phyloP scores from a whole-genome alignment of 2,329 filamentous ascomycete genomes.

The Fusarium tuaranense region DNA sequence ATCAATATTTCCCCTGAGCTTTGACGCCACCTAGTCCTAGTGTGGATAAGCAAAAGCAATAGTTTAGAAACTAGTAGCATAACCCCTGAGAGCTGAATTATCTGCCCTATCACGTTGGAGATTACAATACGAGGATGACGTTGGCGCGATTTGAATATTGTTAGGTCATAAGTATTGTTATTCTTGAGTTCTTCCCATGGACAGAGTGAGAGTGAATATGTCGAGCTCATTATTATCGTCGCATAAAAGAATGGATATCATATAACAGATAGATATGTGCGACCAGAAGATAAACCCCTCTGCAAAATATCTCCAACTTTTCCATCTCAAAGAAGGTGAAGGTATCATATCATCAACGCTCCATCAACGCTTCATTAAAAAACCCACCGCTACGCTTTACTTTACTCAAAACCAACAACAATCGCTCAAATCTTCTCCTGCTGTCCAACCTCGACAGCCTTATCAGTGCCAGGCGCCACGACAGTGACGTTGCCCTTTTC shows the following conservation, averaged over 20 bases:
- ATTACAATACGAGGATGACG: not conserved
- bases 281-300: not conserved
- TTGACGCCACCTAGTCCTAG: not conserved
- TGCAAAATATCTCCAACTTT: not conserved
- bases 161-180: not conserved
- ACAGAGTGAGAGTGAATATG: not conserved
- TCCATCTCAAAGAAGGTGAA: not conserved
- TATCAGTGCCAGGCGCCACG: conserved; percentile 11
- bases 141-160: not conserved
- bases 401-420: not conserved
- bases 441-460: not conserved
- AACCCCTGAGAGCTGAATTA: not conserved
- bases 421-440: not conserved
- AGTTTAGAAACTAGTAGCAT: not conserved
- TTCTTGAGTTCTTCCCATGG: not conserved
- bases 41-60: not conserved
- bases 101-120: not conserved
- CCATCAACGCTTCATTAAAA: not conserved
- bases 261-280: not conserved
- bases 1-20: not conserved
- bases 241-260: not conserved
- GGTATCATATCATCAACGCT: not conserved
- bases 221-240: not conserved
- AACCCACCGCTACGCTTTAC: not conserved
- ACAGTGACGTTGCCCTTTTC: conserved; percentile 59